Conservation (phyloP, 345 rosid genomes). For the Dipteronia sinensis region DNA sequence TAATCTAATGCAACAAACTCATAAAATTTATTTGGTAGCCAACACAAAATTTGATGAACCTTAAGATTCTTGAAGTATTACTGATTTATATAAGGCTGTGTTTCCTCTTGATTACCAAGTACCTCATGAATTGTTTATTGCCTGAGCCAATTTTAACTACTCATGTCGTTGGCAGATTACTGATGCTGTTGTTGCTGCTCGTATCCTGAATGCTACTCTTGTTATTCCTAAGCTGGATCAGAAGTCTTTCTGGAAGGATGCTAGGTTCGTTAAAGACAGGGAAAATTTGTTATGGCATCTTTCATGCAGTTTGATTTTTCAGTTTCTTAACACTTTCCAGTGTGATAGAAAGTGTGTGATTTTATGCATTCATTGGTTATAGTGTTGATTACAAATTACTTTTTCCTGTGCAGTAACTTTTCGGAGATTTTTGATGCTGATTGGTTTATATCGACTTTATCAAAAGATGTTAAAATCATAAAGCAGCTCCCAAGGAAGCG, state of each 20-base stretch:
- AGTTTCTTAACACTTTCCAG: conserved; percentile 8
- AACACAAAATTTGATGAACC: not conserved
- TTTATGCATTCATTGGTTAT: not conserved
- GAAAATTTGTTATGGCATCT: not conserved
- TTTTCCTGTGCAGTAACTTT: conserved; percentile 64
- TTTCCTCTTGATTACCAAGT: not conserved
- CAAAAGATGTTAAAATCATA: conserved; percentile 88
- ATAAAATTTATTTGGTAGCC: not conserved
- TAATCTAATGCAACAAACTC: not conserved
- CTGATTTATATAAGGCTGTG: not conserved
- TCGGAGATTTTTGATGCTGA: conserved; percentile 80
- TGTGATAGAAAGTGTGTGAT: not conserved
- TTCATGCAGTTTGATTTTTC: not conserved
- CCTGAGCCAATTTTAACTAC: conserved; percentile 19
- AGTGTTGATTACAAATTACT: conserved; percentile 12
- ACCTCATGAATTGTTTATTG: conserved; percentile 2
- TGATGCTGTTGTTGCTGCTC: conserved; percentile 99
- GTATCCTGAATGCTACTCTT: conserved; percentile 94
- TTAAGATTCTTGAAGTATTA: not conserved
- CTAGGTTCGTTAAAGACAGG: conserved; percentile 59
- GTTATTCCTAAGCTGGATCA: conserved; percentile 94
- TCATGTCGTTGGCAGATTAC: conserved; percentile 62
- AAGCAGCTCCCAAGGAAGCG: conserved; percentile 75
- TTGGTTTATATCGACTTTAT: conserved; percentile 76
- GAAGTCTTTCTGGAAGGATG: conserved; percentile 97